A percentile compares a stretch with the other conserved stretches of the same genome.
phyloP scores from a whole-genome alignment of 202 grass and related monocot species.

The Eragrostis tef region DNA sequence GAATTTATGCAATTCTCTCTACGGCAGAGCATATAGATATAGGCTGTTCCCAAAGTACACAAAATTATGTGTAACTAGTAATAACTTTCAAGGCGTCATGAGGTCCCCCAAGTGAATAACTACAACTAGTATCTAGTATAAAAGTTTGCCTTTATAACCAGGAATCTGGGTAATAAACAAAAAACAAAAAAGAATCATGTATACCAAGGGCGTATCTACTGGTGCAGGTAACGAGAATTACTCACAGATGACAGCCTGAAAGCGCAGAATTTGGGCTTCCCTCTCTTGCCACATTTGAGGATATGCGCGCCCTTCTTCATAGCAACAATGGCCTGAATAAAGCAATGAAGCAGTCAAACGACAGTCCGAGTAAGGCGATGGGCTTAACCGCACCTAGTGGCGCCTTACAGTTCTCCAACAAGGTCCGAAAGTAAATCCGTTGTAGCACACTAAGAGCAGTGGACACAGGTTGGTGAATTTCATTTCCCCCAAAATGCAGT shows the following conservation, averaged over 20 bases:
- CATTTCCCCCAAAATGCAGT: background rate
- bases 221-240: background rate
- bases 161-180: constrained; percentile 32
- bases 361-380: background rate
- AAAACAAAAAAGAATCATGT: constrained; percentile 6
- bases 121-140: background rate
- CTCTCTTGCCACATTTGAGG: constrained; percentile 71
- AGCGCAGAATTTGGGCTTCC: constrained; percentile 72
- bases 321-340: constrained; percentile 59
- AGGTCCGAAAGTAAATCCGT: background rate
- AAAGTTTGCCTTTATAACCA: constrained; percentile 36
- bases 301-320: constrained; percentile 68
- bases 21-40: constrained; percentile 2
- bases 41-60: background rate
- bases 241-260: constrained; percentile 64
- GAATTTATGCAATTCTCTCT: background rate
- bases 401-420: background rate
- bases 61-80: background rate
- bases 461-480: background rate
- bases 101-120: background rate
- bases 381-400: background rate
- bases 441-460: background rate
- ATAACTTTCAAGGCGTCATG: background rate
- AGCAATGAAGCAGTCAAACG: constrained; percentile 5
- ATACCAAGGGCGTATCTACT: constrained; percentile 11